Evolutionary conservation across 192 early-diverging fungal genomes (phyloP).

Genomic region (Podila epicladia): DNA sequence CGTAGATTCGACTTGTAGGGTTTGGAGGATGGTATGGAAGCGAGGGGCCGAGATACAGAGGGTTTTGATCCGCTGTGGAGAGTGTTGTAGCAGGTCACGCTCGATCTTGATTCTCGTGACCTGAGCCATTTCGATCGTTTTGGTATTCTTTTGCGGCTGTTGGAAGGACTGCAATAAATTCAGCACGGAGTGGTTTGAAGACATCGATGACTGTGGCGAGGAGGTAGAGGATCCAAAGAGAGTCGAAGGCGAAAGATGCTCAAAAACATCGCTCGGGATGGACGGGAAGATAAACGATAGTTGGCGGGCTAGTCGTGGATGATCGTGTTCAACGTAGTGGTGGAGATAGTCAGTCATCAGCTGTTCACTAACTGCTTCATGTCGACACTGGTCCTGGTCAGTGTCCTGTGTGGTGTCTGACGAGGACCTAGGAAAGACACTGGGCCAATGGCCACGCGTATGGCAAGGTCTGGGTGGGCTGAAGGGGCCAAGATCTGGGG

Average conservation of each 20-base stretch:
- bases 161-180: conserved; percentile 26
- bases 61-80: conserved; percentile 18
- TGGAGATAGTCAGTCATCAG: conserved; percentile 34
- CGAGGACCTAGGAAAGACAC: not conserved
- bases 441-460: not conserved
- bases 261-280: conserved; percentile 28
- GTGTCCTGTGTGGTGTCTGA: not conserved
- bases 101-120: conserved; percentile 9
- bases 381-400: not conserved
- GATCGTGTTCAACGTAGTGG: conserved; percentile 34
- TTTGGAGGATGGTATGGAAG: conserved; percentile 10
- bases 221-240: not conserved
- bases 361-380: not conserved
- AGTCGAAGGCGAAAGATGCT: conserved; percentile 11
- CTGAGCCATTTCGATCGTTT: conserved; percentile 15
- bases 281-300: conserved; percentile 22
- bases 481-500: conserved; percentile 28
- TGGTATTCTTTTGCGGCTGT: conserved; percentile 11
- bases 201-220: not conserved
- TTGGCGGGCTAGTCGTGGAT: conserved; percentile 11
- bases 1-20: not conserved
- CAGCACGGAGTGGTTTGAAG: conserved; percentile 5
- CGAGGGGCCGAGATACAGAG: conserved; percentile 22
- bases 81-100: conserved; percentile 26
- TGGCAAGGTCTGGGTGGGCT: not conserved